A percentile compares a stretch with the other conserved stretches of the same genome.
Conservation (phyloP, 805 yeast species). For the Nakazawaea ernobii region DNA sequence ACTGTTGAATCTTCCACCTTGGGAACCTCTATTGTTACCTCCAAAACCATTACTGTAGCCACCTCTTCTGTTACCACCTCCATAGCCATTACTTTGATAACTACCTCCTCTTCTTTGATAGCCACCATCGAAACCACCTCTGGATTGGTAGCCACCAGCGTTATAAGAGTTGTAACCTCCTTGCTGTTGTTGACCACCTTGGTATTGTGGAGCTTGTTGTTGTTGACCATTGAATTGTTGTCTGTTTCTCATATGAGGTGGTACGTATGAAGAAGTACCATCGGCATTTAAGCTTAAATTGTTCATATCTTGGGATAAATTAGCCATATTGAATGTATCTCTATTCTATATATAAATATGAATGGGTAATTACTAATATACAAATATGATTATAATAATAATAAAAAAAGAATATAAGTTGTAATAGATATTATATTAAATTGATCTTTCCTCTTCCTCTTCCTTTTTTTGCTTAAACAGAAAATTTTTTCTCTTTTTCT, state of each 20-base stretch:
- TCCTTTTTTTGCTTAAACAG: not conserved
- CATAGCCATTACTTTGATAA: conserved; percentile 23
- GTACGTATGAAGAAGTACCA: conserved; percentile 34
- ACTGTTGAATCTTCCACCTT: conserved; percentile 22
- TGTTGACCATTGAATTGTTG: conserved; percentile 4
- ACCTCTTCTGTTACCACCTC: conserved; percentile 26
- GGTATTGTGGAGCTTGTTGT: conserved; percentile 14
- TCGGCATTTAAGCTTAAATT: conserved; percentile 43
- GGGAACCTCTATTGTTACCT: conserved; percentile 26
- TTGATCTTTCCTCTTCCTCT: no score
- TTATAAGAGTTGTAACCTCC: conserved; percentile 18
- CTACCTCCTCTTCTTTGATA: conserved; percentile 14
- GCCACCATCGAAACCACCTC: conserved; percentile 21
- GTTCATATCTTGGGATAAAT: conserved; percentile 51
- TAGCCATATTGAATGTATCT: conserved; percentile 41
- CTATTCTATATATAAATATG: not conserved
- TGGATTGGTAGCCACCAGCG: conserved; percentile 14
- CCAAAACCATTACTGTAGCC: conserved; percentile 31
- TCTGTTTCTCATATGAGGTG: conserved; percentile 40
- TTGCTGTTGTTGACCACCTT: not conserved
- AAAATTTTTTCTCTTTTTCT: not conserved
- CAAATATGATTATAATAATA: not conserved
- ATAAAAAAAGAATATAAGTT: not conserved
- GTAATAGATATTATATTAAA: no score
- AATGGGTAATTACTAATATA: not conserved